phyloP scores from a whole-genome alignment of 257 asterid species.

The Rhazya stricta region DNA sequence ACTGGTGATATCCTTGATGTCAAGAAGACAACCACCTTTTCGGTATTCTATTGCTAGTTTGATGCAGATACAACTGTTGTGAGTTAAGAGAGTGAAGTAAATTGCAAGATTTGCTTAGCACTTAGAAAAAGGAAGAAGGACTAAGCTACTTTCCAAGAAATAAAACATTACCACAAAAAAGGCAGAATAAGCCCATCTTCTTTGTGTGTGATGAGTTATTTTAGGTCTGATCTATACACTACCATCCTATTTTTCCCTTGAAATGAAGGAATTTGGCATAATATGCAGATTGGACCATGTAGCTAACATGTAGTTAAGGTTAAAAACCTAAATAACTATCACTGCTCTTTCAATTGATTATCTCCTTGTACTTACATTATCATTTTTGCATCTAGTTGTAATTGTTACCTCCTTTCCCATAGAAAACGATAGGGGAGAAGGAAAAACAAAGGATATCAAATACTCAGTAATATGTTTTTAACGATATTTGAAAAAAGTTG shows the following conservation, averaged over 20 bases:
- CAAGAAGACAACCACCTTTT: constrained; percentile 57
- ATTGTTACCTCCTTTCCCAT: not conserved
- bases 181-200: constrained; percentile 86
- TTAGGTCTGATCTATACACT: constrained; percentile 76
- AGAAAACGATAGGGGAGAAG: not conserved
- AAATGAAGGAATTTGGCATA: no score
- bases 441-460: not conserved
- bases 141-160: constrained; percentile 67
- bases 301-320: not conserved
- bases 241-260: no score
- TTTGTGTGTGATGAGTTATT: constrained; percentile 85
- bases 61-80: constrained; percentile 94
- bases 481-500: no score
- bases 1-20: constrained; percentile 91
- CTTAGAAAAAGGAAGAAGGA: constrained; percentile 67
- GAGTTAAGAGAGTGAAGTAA: constrained; percentile 91
- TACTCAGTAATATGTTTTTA: not conserved
- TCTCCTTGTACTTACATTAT: no score
- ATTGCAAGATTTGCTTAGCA: constrained; percentile 88
- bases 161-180: constrained; percentile 67
- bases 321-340: no score
- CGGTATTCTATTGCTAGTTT: constrained; percentile 44
- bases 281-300: not conserved
- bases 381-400: not conserved
- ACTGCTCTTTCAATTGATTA: not conserved